Evolutionary conservation across 352 stramenopile genomes (phyloP).

Genomic region (Ophiocytium majus): DNA sequence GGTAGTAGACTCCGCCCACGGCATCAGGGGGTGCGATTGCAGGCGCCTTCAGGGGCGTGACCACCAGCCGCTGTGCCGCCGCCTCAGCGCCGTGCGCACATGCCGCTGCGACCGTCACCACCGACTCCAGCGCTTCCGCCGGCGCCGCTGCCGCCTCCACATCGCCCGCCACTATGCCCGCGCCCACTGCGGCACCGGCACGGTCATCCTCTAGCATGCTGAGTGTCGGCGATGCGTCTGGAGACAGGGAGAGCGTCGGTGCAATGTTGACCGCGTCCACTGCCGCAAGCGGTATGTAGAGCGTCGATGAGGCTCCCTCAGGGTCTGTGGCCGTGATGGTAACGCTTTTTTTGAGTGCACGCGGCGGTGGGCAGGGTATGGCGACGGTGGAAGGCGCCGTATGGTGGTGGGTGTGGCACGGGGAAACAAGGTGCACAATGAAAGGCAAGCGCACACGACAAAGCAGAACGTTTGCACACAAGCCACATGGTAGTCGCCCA

Average conservation of each 20-base stretch:
- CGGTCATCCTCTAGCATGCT: not conserved
- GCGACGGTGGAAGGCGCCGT: too few species aligned
- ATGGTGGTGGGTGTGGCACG: too few species aligned
- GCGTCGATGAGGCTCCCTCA: not conserved
- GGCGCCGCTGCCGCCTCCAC: not conserved
- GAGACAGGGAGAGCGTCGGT: not conserved
- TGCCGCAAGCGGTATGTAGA: not conserved
- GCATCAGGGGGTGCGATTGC: not conserved
- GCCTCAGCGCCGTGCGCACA: constrained; percentile 28
- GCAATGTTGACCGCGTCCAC: not conserved
- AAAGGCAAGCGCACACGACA: too few species aligned
- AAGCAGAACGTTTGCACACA: too few species aligned
- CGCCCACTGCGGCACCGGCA: not conserved
- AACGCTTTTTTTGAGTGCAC: too few species aligned
- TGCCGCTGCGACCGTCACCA: constrained; percentile 38
- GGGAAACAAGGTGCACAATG: too few species aligned
- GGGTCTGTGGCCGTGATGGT: not conserved
- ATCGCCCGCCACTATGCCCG: not conserved
- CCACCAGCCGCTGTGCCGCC: constrained; percentile 45
- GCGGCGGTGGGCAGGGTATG: too few species aligned
- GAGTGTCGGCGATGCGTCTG: not conserved
- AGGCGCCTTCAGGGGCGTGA: not conserved
- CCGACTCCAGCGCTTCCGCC: constrained; percentile 13
- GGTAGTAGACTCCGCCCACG: not conserved
- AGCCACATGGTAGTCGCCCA: too few species aligned